A percentile compares a stretch with the other conserved stretches of the same genome.
Conservation (phyloP, 2,329 filamentous ascomycete genomes). For the Trichoderma sp. region DNA sequence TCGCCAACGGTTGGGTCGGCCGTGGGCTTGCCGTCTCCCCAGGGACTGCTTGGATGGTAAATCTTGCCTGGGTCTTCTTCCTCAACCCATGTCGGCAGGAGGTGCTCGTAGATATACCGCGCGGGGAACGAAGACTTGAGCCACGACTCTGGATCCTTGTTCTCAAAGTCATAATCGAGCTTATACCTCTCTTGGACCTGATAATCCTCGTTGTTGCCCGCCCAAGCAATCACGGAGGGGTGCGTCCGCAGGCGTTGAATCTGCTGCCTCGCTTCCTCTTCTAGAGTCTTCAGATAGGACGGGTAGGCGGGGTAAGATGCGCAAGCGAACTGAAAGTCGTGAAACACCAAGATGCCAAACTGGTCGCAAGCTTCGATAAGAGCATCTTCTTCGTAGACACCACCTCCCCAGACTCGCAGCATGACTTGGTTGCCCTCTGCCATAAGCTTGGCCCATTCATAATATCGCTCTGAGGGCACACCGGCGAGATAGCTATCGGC, state of each 20-base stretch:
- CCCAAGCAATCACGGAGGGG: constrained; percentile 71
- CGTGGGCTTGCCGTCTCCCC: constrained; percentile 58
- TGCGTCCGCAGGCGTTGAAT: constrained; percentile 57
- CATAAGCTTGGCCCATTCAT: constrained; percentile 51
- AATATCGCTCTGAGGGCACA: constrained; percentile 58
- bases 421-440: constrained; percentile 47
- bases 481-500: constrained; percentile 73
- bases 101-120: constrained; percentile 75
- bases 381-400: constrained; percentile 55
- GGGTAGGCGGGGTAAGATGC: constrained; percentile 63
- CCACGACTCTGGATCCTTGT: constrained; percentile 73
- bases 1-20: constrained; percentile 68
- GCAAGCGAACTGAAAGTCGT: constrained; percentile 71
- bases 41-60: constrained; percentile 72
- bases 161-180: constrained; percentile 67
- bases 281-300: constrained; percentile 55
- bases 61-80: constrained; percentile 62
- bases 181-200: constrained; percentile 68
- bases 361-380: constrained; percentile 69
- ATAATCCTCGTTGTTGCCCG: constrained; percentile 81
- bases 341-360: constrained; percentile 67
- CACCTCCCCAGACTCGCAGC: constrained; percentile 31
- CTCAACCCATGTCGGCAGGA: constrained; percentile 63
- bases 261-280: constrained; percentile 60
- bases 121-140: constrained; percentile 74